These are phyloP conservation scores for Vicia faba DNA, from an alignment of 306 rosid species.

Conservation along the genomic window DNA sequence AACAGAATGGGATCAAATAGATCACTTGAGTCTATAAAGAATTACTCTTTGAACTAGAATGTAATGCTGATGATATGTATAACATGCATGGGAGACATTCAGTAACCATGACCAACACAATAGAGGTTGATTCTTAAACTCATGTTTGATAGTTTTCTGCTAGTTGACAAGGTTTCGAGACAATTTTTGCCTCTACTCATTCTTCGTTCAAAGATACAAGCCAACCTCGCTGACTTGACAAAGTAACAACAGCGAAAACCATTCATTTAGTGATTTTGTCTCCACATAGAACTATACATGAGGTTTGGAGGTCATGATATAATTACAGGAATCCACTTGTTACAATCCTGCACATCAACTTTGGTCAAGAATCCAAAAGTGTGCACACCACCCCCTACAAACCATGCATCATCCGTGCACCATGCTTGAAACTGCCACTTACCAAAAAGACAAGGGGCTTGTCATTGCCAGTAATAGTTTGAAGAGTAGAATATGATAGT, in stretches of 20 bases:
- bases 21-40: constrained; percentile 10
- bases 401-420: constrained; percentile 30
- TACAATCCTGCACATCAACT: constrained; percentile 23
- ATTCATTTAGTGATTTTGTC: constrained; percentile 29
- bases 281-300: constrained; percentile 46
- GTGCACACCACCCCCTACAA: constrained; percentile 31
- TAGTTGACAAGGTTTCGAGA: not conserved
- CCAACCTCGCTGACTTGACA: constrained; percentile 30
- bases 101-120: constrained; percentile 9
- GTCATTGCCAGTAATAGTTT: not conserved
- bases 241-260: constrained; percentile 24
- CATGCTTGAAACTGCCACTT: constrained; percentile 30
- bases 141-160: not conserved
- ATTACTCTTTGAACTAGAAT: constrained; percentile 26
- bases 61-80: constrained; percentile 2
- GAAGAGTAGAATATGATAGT: constrained; percentile 2
- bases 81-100: constrained; percentile 19
- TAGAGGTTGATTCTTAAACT: constrained; percentile 28
- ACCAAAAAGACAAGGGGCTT: constrained; percentile 24
- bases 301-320: constrained; percentile 25
- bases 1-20: constrained; percentile 1
- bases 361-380: constrained; percentile 35
- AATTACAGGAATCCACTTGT: constrained; percentile 35
- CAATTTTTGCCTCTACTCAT: constrained; percentile 22
- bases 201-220: not conserved